phyloP scores from a whole-genome alignment of 805 yeast genomes.

The Pichia nanzhaoensis region DNA sequence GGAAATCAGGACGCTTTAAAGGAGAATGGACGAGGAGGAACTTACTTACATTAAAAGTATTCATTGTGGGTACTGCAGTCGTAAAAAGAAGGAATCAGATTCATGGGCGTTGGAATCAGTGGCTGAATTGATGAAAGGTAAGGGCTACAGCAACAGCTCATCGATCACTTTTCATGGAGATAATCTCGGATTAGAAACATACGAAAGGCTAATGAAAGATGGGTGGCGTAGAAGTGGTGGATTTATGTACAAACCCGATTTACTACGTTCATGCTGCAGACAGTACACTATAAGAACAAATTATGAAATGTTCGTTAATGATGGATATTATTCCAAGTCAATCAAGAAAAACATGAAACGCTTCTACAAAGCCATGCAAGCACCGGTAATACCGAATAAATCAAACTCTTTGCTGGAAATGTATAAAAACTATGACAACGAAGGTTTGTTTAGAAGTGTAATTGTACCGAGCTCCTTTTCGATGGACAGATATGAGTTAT shows the following conservation, averaged over 20 bases:
- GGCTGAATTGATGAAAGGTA: constrained; percentile 7
- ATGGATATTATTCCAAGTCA: constrained; percentile 45
- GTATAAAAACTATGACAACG: constrained; percentile 5
- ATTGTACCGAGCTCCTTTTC: constrained; percentile 47
- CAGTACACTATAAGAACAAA: constrained; percentile 70
- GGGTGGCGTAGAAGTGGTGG: constrained; percentile 80
- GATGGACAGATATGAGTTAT: constrained; percentile 55
- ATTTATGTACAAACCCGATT: constrained; percentile 52
- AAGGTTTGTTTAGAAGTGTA: constrained; percentile 4
- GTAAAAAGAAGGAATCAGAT: constrained; percentile 24
- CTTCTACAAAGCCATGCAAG: constrained; percentile 39
- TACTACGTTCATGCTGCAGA: constrained; percentile 69
- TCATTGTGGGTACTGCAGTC: constrained; percentile 69
- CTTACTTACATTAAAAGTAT: constrained; percentile 33
- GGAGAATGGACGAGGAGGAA: background rate
- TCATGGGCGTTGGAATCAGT: constrained; percentile 26
- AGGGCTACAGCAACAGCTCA: constrained; percentile 21
- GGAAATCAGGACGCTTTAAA: no score
- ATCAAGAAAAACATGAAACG: constrained; percentile 59
- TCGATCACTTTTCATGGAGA: constrained; percentile 22
- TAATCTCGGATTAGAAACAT: constrained; percentile 36
- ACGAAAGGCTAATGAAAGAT: constrained; percentile 58
- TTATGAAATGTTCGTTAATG: constrained; percentile 32
- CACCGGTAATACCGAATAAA: background rate
- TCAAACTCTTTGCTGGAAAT: background rate